Conservation (phyloP, 179 eudicot genomes). For the Beta macrorhiza region DNA sequence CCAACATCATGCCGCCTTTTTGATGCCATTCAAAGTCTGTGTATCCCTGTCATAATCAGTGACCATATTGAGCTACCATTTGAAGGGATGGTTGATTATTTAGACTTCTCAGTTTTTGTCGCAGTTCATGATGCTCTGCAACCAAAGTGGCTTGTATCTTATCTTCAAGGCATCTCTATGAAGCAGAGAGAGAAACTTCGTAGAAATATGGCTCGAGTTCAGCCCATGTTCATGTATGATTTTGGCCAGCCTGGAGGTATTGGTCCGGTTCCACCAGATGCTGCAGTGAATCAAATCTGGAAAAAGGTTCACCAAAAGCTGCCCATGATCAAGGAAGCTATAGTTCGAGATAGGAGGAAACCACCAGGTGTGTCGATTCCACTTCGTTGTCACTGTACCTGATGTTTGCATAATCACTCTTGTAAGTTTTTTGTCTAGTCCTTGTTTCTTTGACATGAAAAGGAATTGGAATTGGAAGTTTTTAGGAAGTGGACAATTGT, state of each 20-base stretch:
- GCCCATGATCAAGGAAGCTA: conserved; percentile 78
- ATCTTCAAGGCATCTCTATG: conserved; percentile 56
- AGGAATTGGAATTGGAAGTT: too few species aligned
- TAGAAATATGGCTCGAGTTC: conserved; percentile 63
- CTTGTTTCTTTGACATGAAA: too few species aligned
- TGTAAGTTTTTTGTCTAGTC: background rate
- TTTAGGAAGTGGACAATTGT: too few species aligned
- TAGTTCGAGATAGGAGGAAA: conserved; percentile 67
- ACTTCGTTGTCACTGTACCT: conserved; percentile 89
- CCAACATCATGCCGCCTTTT: conserved; percentile 94
- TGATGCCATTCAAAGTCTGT: conserved; percentile 90
- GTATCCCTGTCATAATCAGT: conserved; percentile 91
- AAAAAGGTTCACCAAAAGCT: conserved; percentile 73
- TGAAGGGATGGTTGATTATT: conserved; percentile 85
- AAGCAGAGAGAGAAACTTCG: conserved; percentile 54
- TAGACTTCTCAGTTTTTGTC: conserved; percentile 72
- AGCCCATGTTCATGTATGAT: conserved; percentile 64
- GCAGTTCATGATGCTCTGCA: conserved; percentile 62
- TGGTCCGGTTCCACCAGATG: conserved; percentile 66
- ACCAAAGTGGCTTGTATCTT: conserved; percentile 72
- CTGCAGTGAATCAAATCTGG: conserved; percentile 90
- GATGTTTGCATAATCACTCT: conserved; percentile 25
- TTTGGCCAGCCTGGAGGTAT: conserved; percentile 73
- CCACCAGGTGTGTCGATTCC: conserved; percentile 66
- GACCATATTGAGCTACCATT: conserved; percentile 88